Evolutionary conservation across 768 basidiomycete species (phyloP), one percentile per base, ranked within the genome.

Genomic region (Favolaschia claudopus): DNA sequence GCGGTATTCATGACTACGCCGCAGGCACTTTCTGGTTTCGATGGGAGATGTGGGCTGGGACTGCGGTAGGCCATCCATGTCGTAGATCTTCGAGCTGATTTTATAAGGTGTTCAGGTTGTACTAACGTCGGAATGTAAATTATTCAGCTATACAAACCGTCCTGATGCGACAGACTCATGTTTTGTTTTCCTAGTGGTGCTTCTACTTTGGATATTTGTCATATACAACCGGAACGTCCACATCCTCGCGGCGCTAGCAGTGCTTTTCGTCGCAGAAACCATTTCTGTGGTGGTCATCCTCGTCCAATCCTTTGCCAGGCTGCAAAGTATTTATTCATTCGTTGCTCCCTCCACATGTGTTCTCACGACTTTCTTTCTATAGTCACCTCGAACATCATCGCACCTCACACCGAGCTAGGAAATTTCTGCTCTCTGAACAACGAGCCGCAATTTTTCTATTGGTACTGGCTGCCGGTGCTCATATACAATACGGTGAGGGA

Each of bases 121-220:
- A 29, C 22, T 58, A n/a, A 52, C 57, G 7, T 51, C 57, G 12
- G 57, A 58, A 25, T 43, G 57, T 58, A 29, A 24, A 49, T 28
- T 20, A 10, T 29, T 31, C 1, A 31, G 15, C 14, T 15, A n/a
- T n/a, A n/a, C n/a, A n/a, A n/a, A n/a, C n/a, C 45, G 7, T 40
- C 17, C 7, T 29, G 24, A 31, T 25, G 27, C 28, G 39, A 36
- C 48, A 17, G 22, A 24, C 40, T 38, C 13, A 32, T 34, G n/a
- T n/a, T n/a, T n/a, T n/a, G n/a, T 25, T 2, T 6, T 24, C 24
- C 31, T 50, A 74, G 72, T 69, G n/a, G 70, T 72, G 7, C 56
- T 74, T 19, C 49, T 72, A 6, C 59, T 72, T 5, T 74, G 72
- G 72, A 71, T 74, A 7, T 71, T 64, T 45, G 66, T 74, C 25